Conservation (phyloP, 495 filamentous ascomycete species). For the Aspergillus campestris region DNA sequence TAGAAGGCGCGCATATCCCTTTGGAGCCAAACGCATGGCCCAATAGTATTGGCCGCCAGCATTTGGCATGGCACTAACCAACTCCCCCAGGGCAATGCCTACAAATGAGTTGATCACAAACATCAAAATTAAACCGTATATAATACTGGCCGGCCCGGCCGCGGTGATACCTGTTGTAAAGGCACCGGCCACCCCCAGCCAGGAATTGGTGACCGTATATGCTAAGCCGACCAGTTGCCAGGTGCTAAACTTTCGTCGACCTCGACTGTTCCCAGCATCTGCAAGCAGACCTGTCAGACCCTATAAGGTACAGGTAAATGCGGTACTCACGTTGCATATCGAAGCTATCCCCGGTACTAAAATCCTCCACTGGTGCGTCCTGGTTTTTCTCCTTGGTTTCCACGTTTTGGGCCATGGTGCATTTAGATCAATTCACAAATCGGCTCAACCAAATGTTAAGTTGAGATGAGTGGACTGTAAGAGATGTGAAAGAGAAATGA, state of each 20-base stretch:
- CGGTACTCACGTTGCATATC: too few relatives aligned
- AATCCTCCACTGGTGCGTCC: too few relatives aligned
- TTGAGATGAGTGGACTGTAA: too few relatives aligned
- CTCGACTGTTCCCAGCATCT: constrained; percentile 15
- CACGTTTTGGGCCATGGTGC: too few relatives aligned
- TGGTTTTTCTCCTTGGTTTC: too few relatives aligned
- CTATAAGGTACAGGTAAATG: too few relatives aligned
- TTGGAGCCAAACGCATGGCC: constrained; percentile 47
- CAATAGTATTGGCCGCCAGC: constrained; percentile 54
- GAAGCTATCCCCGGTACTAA: too few relatives aligned
- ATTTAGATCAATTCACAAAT: too few relatives aligned
- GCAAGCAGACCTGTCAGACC: constrained; percentile 8
- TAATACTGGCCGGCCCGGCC: constrained; percentile 45
- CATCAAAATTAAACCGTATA: constrained; percentile 50
- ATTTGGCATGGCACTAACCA: constrained; percentile 47
- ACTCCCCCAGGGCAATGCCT: constrained; percentile 44
- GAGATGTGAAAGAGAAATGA: too few relatives aligned
- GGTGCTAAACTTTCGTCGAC: constrained; percentile 53
- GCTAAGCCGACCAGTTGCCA: constrained; percentile 46
- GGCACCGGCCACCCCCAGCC: constrained; percentile 52
- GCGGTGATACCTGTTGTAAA: constrained; percentile 50
- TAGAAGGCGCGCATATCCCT: constrained; percentile 32
- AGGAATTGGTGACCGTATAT: constrained; percentile 52
- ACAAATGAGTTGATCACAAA: constrained; percentile 46
- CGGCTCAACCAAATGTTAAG: too few relatives aligned